Evolutionary conservation across 495 filamentous ascomycete genomes (phyloP).

Genomic region (Aspergillus kassunensis): DNA sequence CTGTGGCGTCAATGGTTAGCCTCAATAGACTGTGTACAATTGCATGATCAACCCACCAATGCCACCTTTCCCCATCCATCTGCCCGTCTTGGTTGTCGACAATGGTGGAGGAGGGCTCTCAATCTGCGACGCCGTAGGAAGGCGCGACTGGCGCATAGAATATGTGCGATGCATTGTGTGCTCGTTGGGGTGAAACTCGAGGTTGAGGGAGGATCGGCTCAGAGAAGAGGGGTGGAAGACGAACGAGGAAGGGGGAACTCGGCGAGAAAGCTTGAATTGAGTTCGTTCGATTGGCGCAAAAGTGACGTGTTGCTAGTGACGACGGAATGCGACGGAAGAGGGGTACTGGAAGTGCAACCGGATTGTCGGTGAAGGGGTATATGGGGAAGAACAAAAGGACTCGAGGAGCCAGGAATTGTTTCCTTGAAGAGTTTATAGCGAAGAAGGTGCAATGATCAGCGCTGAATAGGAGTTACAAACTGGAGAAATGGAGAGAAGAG

Average conservation of each 20-base stretch:
- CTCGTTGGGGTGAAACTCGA: not conserved
- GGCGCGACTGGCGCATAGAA: constrained; percentile 94
- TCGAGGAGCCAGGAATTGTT: no score
- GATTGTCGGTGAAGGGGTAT: no score
- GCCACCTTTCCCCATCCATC: constrained; percentile 80
- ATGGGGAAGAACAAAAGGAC: no score
- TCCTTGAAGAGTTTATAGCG: no score
- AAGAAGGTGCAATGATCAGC: not conserved
- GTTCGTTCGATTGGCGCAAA: constrained; percentile 33
- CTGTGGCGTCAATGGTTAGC: constrained; percentile 40
- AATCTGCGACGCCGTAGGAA: constrained; percentile 82
- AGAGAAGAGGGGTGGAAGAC: constrained; percentile 12
- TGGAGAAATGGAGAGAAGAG: constrained; percentile 2
- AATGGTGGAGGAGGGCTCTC: constrained; percentile 92
- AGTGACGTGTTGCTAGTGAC: constrained; percentile 35
- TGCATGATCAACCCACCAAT: constrained; percentile 86
- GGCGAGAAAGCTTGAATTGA: constrained; percentile 12
- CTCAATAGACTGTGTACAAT: no score
- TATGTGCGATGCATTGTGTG: constrained; percentile 90
- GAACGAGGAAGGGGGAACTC: constrained; percentile 14
- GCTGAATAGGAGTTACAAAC: not conserved
- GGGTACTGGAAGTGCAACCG: no score
- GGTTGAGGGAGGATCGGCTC: not conserved
- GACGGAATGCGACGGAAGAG: constrained; percentile 33
- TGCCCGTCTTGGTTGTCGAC: constrained; percentile 82